Evolutionary conservation across 2,329 filamentous ascomycete genomes (phyloP).

Genomic region (Aspergillus cejpii): DNA sequence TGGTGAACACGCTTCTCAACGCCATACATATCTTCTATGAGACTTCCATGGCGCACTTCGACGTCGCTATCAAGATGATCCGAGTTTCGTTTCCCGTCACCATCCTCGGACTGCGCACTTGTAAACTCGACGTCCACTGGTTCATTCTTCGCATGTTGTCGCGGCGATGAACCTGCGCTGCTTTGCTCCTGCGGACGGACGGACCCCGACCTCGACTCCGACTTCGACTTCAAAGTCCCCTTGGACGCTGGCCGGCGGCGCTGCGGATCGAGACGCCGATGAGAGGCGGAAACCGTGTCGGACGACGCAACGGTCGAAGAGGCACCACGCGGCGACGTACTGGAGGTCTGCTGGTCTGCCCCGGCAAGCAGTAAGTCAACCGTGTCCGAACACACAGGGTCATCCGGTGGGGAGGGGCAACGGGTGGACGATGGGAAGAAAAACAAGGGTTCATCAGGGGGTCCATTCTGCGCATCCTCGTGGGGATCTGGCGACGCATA

Average conservation of each 20-base stretch:
- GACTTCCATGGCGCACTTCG: constrained; percentile 18
- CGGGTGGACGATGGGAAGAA: constrained; percentile 10
- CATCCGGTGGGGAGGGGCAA: constrained; percentile 11
- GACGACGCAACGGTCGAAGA: constrained; percentile 18
- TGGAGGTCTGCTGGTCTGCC: constrained; percentile 18
- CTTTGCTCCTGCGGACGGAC: constrained; percentile 10
- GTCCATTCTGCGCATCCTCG: constrained; percentile 3
- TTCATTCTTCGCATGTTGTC: constrained; percentile 7
- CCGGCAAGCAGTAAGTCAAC: constrained; percentile 22
- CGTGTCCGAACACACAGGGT: constrained; percentile 12
- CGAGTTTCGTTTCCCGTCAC: constrained; percentile 26
- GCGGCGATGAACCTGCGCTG: constrained; percentile 9
- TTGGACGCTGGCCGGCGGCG: constrained; percentile 9
- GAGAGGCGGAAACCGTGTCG: constrained; percentile 22
- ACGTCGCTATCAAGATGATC: constrained; percentile 29
- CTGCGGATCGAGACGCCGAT: constrained; percentile 19
- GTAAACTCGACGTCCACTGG: constrained; percentile 27
- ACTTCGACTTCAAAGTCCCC: constrained; percentile 12
- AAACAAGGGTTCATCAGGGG: constrained; percentile 9
- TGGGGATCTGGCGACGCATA: constrained; percentile 8
- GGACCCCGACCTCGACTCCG: constrained; percentile 11
- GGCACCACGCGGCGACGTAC: constrained; percentile 9
- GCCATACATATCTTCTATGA: constrained; percentile 71
- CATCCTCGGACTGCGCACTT: constrained; percentile 22
- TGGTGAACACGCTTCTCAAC: constrained; percentile 59